phyloP scores from a whole-genome alignment of 495 filamentous ascomycete genomes.

The Penicillium waksmanii region DNA sequence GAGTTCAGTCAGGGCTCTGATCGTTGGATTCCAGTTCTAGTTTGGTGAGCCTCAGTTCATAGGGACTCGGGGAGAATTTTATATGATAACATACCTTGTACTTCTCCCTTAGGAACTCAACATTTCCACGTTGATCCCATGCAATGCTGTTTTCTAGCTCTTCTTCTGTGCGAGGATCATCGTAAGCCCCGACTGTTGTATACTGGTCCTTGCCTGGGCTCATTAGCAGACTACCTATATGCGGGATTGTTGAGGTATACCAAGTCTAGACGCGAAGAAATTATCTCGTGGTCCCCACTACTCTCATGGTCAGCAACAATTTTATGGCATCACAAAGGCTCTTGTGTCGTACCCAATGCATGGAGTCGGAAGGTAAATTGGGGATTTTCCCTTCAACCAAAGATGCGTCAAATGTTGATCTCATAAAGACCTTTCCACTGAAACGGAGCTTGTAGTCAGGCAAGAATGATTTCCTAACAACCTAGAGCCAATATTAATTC shows the following conservation, averaged over 20 bases:
- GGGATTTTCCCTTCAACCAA: conserved; percentile 42
- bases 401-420: conserved; percentile 48
- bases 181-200: conserved; percentile 52
- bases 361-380: conserved; percentile 47
- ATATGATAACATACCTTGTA: conserved; percentile 28
- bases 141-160: conserved; percentile 41
- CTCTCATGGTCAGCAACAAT: conserved; percentile 1
- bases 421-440: conserved; percentile 50
- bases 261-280: conserved; percentile 52
- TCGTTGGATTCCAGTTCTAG: conserved; percentile 49
- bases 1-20: conserved; percentile 44
- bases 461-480: conserved; percentile 39
- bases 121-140: conserved; percentile 46
- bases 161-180: conserved; percentile 38
- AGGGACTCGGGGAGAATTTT: no score
- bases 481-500: conserved; percentile 14
- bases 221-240: not conserved
- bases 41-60: not conserved
- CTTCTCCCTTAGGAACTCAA: conserved; percentile 40
- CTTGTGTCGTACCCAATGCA: conserved; percentile 40
- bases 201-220: conserved; percentile 39
- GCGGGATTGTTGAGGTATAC: conserved; percentile 22
- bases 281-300: conserved; percentile 50
- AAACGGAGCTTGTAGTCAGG: conserved; percentile 45
- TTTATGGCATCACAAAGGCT: not conserved